Evolutionary conservation across 352 stramenopile genomes (phyloP).

Genomic region (Blastocystis hominis): DNA sequence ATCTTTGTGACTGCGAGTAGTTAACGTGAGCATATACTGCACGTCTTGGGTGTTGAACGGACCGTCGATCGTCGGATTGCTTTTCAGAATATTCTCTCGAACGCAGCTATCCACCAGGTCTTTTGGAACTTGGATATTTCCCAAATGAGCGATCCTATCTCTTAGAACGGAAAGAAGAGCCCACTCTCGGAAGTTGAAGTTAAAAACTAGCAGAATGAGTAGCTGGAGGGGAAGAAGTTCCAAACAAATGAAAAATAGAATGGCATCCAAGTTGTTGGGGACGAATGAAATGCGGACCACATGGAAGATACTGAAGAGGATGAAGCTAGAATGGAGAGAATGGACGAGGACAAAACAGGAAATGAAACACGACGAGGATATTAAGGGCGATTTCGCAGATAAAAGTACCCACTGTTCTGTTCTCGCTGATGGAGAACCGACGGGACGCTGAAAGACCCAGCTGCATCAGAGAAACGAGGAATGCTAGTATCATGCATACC

Average conservation of each 20-base stretch:
- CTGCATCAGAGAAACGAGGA: background rate
- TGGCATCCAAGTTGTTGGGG: background rate
- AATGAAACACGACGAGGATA: constrained; percentile 24
- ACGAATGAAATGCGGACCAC: background rate
- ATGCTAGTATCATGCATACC: background rate
- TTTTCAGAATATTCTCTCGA: background rate
- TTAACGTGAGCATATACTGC: constrained; percentile 18
- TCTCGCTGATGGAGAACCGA: background rate
- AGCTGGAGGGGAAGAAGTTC: constrained; percentile 27
- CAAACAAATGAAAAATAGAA: background rate
- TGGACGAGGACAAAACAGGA: background rate
- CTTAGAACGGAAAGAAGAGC: background rate
- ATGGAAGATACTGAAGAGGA: background rate
- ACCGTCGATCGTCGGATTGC: constrained; percentile 20
- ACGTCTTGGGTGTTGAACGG: constrained; percentile 33
- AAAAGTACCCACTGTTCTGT: background rate
- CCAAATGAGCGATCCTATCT: background rate
- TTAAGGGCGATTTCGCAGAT: constrained; percentile 28
- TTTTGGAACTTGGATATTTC: background rate
- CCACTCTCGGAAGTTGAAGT: constrained; percentile 24
- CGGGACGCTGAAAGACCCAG: background rate
- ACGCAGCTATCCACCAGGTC: background rate
- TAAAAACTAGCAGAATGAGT: constrained; percentile 21
- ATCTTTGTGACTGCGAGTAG: constrained; percentile 35
- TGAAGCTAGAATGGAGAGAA: background rate